Evolutionary conservation across 202 grass and related monocot genomes (phyloP).

Genomic region (Setaria viridis): DNA sequence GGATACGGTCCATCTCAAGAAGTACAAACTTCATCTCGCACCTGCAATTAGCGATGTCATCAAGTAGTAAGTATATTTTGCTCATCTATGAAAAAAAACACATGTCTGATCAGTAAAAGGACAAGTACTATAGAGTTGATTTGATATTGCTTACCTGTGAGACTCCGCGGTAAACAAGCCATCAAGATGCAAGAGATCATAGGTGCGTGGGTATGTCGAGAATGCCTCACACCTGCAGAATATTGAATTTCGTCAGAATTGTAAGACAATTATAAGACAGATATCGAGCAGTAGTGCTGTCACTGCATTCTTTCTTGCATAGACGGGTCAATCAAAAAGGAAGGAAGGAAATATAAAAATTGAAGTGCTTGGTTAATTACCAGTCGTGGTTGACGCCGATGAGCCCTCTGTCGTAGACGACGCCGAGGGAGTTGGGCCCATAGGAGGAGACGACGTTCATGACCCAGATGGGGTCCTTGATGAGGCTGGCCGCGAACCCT

Average conservation of each 20-base stretch:
- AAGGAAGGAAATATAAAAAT: neutral
- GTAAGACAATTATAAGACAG: neutral
- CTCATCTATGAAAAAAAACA: neutral
- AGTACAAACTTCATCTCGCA: slow-evolving; percentile 81
- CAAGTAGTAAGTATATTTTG: neutral
- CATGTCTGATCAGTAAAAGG: neutral
- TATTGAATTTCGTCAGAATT: neutral
- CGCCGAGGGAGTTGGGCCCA: slow-evolving; percentile 80
- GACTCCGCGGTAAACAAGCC: slow-evolving; percentile 76
- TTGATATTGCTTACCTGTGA: slow-evolving; percentile 61
- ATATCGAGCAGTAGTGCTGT: neutral
- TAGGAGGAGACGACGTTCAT: slow-evolving; percentile 98
- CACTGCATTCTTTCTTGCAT: too few relatives aligned
- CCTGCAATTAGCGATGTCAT: slow-evolving; percentile 35
- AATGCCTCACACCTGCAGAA: slow-evolving; percentile 77
- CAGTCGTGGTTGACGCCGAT: slow-evolving; percentile 92
- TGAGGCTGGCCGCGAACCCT: slow-evolving; percentile 66
- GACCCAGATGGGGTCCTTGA: slow-evolving; percentile 91
- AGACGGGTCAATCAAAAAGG: too few relatives aligned
- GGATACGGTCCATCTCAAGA: slow-evolving; percentile 82
- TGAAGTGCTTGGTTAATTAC: slow-evolving; percentile 32
- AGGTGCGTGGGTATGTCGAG: slow-evolving; percentile 88
- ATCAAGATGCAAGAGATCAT: slow-evolving; percentile 85
- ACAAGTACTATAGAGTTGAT: neutral
- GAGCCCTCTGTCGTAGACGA: slow-evolving; percentile 89